Evolutionary conservation across 2,329 filamentous ascomycete genomes (phyloP).

Genomic region (Massarina eburnea): DNA sequence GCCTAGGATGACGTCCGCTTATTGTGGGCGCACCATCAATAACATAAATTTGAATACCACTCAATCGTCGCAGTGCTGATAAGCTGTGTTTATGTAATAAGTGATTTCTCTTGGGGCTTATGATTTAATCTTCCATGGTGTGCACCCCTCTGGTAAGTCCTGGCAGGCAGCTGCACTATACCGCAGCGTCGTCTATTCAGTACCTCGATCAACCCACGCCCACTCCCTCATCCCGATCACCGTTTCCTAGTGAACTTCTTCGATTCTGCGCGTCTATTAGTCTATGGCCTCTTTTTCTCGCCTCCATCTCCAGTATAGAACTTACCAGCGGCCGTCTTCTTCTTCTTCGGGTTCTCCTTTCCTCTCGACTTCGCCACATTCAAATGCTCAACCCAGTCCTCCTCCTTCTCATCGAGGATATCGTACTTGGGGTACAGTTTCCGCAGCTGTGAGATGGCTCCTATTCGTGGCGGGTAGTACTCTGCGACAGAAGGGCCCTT

Average conservation of each 20-base stretch:
- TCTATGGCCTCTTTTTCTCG: background rate
- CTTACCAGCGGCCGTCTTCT: conserved; percentile 60
- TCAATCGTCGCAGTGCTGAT: too few relatives aligned
- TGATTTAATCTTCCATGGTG: too few relatives aligned
- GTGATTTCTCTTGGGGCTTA: too few relatives aligned
- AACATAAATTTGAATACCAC: too few relatives aligned
- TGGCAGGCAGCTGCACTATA: too few relatives aligned
- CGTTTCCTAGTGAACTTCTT: conserved; percentile 53
- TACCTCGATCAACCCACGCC: background rate
- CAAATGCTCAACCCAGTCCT: conserved; percentile 76
- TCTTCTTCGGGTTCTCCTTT: conserved; percentile 90
- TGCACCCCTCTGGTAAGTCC: too few relatives aligned
- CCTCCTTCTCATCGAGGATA: conserved; percentile 73
- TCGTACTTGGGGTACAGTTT: conserved; percentile 68
- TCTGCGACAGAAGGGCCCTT: conserved; percentile 78
- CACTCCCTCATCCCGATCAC: conserved; percentile 18
- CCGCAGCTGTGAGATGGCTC: conserved; percentile 73
- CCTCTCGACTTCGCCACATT: conserved; percentile 59
- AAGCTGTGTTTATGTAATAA: too few relatives aligned
- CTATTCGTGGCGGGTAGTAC: conserved; percentile 82
- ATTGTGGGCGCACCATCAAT: too few relatives aligned
- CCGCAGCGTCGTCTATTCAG: too few relatives aligned
- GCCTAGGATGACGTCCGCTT: too few relatives aligned
- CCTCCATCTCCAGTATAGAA: conserved; percentile 20
- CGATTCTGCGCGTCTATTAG: conserved; percentile 40